These are phyloP conservation scores for Halenospora varia DNA, from an alignment of 495 filamentous ascomycete species.

Conservation along the genomic window DNA sequence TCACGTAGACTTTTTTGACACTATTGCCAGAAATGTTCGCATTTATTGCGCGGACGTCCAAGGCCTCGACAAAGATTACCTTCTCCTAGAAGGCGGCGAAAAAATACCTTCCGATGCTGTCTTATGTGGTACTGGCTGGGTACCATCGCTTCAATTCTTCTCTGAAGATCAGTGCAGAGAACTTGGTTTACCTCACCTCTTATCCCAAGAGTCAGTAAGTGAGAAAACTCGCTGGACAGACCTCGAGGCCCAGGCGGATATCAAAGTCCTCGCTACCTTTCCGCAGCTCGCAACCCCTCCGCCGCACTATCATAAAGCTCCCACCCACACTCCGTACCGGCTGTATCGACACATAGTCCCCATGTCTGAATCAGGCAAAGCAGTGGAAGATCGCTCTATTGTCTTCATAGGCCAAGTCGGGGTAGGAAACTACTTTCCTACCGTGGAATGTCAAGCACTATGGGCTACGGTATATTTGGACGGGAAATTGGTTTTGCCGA, in stretches of 20 bases:
- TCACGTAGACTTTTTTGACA: slow-evolving; percentile 35
- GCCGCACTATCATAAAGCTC: slow-evolving; percentile 22
- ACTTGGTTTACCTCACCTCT: slow-evolving; percentile 29
- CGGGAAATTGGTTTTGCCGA: slow-evolving; percentile 27
- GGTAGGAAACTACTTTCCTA: slow-evolving; percentile 33
- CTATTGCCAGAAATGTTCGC: slow-evolving; percentile 35
- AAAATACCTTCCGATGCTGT: slow-evolving; percentile 31
- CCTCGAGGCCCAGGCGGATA: slow-evolving; percentile 31
- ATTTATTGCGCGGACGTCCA: slow-evolving; percentile 31
- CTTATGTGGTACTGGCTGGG: slow-evolving; percentile 39
- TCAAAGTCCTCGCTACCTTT: slow-evolving; percentile 30
- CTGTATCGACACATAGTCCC: slow-evolving; percentile 37
- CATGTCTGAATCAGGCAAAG: slow-evolving; percentile 5
- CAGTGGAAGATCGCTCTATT: slow-evolving; percentile 32
- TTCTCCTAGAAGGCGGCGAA: slow-evolving; percentile 25
- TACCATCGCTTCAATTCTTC: slow-evolving; percentile 24
- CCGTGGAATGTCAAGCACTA: slow-evolving; percentile 39
- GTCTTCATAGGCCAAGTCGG: slow-evolving; percentile 35
- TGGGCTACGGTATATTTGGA: slow-evolving; percentile 41
- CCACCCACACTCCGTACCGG: slow-evolving; percentile 31
- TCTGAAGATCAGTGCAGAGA: slow-evolving; percentile 9
- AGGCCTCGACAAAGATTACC: slow-evolving; percentile 12
- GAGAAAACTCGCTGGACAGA: slow-evolving; percentile 25
- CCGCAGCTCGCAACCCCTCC: slow-evolving; percentile 35
- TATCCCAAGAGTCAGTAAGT: slow-evolving; percentile 16